Conservation (phyloP, 106 monocot species). For the Platanthera guangdongensis region DNA sequence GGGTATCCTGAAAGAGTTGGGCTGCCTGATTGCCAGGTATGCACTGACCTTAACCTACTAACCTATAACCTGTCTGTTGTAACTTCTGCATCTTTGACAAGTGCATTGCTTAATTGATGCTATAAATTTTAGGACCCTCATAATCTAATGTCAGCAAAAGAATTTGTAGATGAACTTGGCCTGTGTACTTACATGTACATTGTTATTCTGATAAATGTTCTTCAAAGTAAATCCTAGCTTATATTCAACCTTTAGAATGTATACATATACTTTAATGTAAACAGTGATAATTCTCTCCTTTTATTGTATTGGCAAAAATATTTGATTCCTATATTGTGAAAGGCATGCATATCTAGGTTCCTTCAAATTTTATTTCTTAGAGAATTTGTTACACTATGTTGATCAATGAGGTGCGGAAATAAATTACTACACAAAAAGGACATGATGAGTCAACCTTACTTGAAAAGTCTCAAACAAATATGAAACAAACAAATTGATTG, state of each 20-base stretch:
- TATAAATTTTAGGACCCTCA: not conserved
- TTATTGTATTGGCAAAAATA: not conserved
- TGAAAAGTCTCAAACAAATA: not conserved
- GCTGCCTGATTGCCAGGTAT: slow-evolving; percentile 64
- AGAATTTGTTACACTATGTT: not conserved
- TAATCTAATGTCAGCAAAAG: not conserved
- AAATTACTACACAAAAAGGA: not conserved
- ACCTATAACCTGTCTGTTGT: not conserved
- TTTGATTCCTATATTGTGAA: not conserved
- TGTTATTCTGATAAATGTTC: not conserved
- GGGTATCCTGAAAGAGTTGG: slow-evolving; percentile 59
- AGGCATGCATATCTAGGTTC: not conserved
- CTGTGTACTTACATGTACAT: not conserved
- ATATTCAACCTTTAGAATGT: not conserved
- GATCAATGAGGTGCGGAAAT: not conserved
- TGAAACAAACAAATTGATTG: not conserved
- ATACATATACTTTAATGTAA: not conserved
- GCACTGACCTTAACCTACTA: not conserved
- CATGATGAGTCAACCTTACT: not conserved
- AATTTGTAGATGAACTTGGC: not conserved
- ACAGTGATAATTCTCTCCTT: not conserved
- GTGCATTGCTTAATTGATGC: not conserved
- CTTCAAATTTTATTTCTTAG: not conserved
- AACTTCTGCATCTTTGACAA: not conserved
- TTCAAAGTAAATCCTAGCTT: not conserved